Base-by-base conservation (phyloP, 345 rosid species). In the Aquilaria yunnanensis region DNA sequence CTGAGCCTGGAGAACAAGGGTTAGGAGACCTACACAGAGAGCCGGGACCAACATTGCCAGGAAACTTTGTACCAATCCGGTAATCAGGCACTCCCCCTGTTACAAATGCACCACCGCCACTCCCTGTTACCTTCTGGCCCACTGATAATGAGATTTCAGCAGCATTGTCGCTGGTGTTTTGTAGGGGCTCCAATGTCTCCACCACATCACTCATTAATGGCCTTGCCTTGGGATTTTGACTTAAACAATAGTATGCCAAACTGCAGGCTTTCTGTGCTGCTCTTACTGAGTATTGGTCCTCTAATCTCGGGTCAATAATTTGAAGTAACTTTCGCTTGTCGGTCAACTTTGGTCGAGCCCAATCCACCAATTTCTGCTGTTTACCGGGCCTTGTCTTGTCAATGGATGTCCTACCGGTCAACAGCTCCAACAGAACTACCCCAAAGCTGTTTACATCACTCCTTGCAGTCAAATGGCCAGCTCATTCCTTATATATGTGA, bases 251-350 rank as follows among this genome's bases (percentile, higher is more conserved):
- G 71, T 84, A 90, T 1, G 96, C 97, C 80, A 90, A 73, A 75
- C 93, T 88, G 84, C 96, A 88, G 14, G 97, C 93, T 73, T 84
- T 90, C 74, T 88, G 91, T 41, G 97, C 96, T 65, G 96, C 96
- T 66, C 85, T 80, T 56, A 84, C 85, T 1, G 93, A 85, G 76
- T 90, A 85, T 68, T 88, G 97, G 63, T 75, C 74, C 72, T 88
- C 89, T 74, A 88, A 76, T 76, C 88, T 80, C 13, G 89, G 96
- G 76, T 90, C 97, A 14, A 88, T 80, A 75, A 90, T 88, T 65
- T 84, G 96, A 63, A 90, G 78, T 65, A 88, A 57, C 51, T 85
- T 90, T 73, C 89, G 78, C 79, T 90, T 88, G 73, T 90, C 97
- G 13, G 88, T 90, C 74, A 90, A 75, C 72, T 91, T 86, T 4